Conservation (phyloP, 2,329 filamentous ascomycete genomes). For the Botryotinia convoluta region DNA sequence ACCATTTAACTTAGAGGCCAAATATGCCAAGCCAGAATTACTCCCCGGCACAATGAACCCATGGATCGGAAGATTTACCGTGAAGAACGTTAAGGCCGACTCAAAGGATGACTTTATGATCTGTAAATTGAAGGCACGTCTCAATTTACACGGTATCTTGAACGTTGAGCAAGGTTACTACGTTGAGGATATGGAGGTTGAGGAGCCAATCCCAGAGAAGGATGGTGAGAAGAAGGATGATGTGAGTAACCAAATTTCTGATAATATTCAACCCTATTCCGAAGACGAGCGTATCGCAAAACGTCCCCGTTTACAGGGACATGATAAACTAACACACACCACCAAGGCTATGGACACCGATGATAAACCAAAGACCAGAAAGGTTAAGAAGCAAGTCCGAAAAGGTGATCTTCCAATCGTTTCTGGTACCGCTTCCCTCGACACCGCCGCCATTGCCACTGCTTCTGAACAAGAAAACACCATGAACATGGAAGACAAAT, state of each 20-base stretch:
- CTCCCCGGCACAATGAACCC: conserved; percentile 88
- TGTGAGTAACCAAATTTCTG: conserved; percentile 51
- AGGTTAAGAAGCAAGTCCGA: conserved; percentile 98
- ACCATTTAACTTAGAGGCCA: conserved; percentile 91
- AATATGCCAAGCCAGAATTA: conserved; percentile 81
- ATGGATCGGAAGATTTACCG: conserved; percentile 96
- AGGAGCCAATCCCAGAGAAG: conserved; percentile 80
- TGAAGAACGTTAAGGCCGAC: conserved; percentile 95
- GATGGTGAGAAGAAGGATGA: conserved; percentile 57
- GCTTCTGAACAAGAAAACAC: conserved; percentile 76
- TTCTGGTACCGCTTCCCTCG: conserved; percentile 77
- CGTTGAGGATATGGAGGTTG: conserved; percentile 95
- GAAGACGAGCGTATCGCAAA: conserved; percentile 32
- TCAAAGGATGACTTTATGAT: conserved; percentile 98
- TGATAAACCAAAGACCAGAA: conserved; percentile 76
- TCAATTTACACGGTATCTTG: conserved; percentile 93
- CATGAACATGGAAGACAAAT: conserved; percentile 98
- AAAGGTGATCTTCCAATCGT: conserved; percentile 93
- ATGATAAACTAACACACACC: conserved; percentile 32
- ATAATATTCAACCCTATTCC: conserved; percentile 22
- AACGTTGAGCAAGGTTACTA: conserved; percentile 98
- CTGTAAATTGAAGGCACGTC: conserved; percentile 96
- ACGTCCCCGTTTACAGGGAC: conserved; percentile 27
- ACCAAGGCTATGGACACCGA: conserved; percentile 77
- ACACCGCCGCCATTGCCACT: conserved; percentile 62